Evolutionary conservation across 495 filamentous ascomycete genomes (phyloP).

Genomic region (Aspergillus panamensis): DNA sequence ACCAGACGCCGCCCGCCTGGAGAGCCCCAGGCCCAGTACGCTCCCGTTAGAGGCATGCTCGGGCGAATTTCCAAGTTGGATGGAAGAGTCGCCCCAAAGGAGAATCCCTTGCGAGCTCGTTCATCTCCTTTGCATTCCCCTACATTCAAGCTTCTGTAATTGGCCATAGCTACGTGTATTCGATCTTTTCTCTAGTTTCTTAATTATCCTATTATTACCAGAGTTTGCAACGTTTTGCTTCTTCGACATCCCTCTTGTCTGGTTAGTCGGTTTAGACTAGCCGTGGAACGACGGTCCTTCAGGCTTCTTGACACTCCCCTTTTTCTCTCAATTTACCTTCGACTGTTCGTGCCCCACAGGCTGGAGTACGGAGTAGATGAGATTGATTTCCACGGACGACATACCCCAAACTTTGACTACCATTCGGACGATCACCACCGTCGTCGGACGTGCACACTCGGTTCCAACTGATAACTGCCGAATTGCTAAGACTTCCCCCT

Average conservation of each 20-base stretch:
- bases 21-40: slow-evolving; percentile 1
- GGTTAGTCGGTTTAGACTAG: not conserved
- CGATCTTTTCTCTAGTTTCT: not conserved
- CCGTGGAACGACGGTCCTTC: slow-evolving; percentile 12
- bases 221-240: slow-evolving; percentile 5
- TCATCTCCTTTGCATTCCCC: slow-evolving; percentile 40
- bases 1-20: slow-evolving; percentile 6
- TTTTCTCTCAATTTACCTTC: not conserved
- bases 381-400: slow-evolving; percentile 12
- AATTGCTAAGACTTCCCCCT: slow-evolving; percentile 18
- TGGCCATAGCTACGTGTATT: slow-evolving; percentile 1
- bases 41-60: slow-evolving; percentile 8
- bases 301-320: not conserved
- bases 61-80: slow-evolving; percentile 18
- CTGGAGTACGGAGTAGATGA: not conserved
- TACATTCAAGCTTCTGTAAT: not conserved
- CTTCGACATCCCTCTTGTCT: not conserved
- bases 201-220: slow-evolving; percentile 14
- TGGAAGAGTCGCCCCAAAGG: slow-evolving; percentile 6
- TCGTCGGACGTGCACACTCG: slow-evolving; percentile 1
- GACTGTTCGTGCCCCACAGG: slow-evolving; percentile 5
- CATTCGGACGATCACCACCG: slow-evolving; percentile 20
- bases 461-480: not conserved
- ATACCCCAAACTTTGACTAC: slow-evolving; percentile 16
- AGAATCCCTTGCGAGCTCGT: slow-evolving; percentile 11